phyloP scores from a whole-genome alignment of 1,284 basidiomycete species.

The Sporisorium sorghi region DNA sequence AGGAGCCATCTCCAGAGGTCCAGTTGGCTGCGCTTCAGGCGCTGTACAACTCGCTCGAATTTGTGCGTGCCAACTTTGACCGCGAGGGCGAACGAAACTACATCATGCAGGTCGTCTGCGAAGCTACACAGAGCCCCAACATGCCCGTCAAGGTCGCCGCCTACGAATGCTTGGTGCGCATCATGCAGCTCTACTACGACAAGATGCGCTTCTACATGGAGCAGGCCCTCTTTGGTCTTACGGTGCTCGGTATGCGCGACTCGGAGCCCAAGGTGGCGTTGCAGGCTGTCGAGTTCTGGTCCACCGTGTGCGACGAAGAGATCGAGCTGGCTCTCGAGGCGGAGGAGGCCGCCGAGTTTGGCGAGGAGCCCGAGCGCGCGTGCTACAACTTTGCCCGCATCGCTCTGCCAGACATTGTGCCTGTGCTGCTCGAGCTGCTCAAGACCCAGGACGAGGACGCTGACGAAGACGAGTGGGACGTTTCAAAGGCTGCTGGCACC shows the following conservation, averaged over 20 bases:
- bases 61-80: conserved; percentile 97
- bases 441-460: conserved; percentile 96
- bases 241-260: conserved; percentile 98
- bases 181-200: conserved; percentile 98
- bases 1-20: conserved; percentile 86
- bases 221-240: conserved; percentile 94
- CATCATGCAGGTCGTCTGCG: conserved; percentile 99
- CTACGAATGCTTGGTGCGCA: conserved; percentile 93
- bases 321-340: conserved; percentile 92
- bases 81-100: conserved; percentile 90
- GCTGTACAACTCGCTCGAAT: conserved; percentile 94
- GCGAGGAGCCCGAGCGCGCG: conserved; percentile 87
- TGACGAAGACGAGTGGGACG: conserved; percentile 98
- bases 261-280: conserved; percentile 88
- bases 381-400: conserved; percentile 93
- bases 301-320: conserved; percentile 98
- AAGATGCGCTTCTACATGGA: conserved; percentile 99
- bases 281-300: conserved; percentile 99
- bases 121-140: conserved; percentile 91
- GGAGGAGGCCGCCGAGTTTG: conserved; percentile 91
- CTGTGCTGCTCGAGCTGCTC: conserved; percentile 87
- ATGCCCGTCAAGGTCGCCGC: conserved; percentile 73
- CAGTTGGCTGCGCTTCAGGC: conserved; percentile 95
- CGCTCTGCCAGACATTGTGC: conserved; percentile 92
- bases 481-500: conserved; percentile 96